Evolutionary conservation across 148 eudicot genomes (phyloP), one percentile per base, ranked within the genome.

Genomic region (Fagopyrum homotropicum): DNA sequence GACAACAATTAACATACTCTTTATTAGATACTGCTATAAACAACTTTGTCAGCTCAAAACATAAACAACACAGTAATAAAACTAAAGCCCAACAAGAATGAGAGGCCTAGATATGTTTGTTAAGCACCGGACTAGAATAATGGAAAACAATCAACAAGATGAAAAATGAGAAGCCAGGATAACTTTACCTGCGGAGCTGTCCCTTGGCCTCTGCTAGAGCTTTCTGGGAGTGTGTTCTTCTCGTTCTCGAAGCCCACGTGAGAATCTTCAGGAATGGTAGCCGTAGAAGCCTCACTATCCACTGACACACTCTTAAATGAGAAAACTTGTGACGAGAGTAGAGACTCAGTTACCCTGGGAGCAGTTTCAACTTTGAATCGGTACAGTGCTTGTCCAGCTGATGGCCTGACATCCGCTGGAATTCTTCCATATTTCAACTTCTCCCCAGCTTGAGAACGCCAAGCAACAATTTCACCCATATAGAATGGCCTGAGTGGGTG

Each of bases 401-500:
- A 92, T 51, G 98, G 98, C 81, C 93, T 89, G 9, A 88, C 97
- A 81, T 96, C 87, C 81, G 89, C 98, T 8, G 88, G 82, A 87
- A 92, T 87, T 87, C 89, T 89, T 45, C 99, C 99, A 82, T 96
- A 96, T 81, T 87, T 96, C 86, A 96, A 79, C 78, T 88, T 96
- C 74, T 96, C 98, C 79, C 97, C 99, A 86, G 80, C 89, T 81
- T 88, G 88, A 75, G 89, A 81, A 81, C 95, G 88, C 99, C 97
- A 96, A 78, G 99, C 98, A 60, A 92, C 94, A 83, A 96, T 85
- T 84, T 96, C 99, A 69, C 98, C 97, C 68, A 80, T 86, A 83
- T 96, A 96, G 76, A 88, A 96, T 45, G 99, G 99, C 81, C 99
- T 90, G 79, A 96, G 79, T 68, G 99, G 99, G 80, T 92, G 99